Base-by-base conservation (phyloP, 768 basidiomycete species). In the Boletus fagicola region DNA sequence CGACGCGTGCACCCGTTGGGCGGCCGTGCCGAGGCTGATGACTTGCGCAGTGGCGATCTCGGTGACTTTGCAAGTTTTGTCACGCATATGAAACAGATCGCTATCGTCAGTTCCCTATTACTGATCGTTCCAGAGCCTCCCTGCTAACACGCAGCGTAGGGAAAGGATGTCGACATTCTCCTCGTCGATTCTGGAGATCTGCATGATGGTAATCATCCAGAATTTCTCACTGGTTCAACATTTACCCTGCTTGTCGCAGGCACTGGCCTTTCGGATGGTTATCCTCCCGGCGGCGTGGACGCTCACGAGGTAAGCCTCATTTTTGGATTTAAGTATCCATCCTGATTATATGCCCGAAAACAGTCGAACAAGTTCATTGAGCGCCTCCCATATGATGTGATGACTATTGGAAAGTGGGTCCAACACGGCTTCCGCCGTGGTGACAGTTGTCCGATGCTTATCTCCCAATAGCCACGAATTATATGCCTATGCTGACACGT, bases 51-150 rank as follows among this genome's bases (percentile, higher is more conserved):
- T 57, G 85, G 82, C 12, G 83, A 86, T 65, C 78, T 86, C 24
- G 93, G 92, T n/a, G 90, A 92, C 62, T 88, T 94, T 67, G 80
- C 87, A 38, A 91, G 88, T 18, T 97, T 95, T 62, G 87, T 91
- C 13, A 63, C 81, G 1, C 90, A 90, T 58, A 88, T 95, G 87
- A 90, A 93, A 73, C 65, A 80, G 38, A 76, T 87, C 42, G 92
- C 94, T 4, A 53, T 79, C 46, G 86, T 85, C 59, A 35, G 76
- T 60, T 10, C 6, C 31, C 30, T 26, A 5, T 15, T 18, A 2
- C 30, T 10, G 5, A 18, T 39, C 24, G 6, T 42, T 57, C 16
- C 22, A 28, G 11, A n/a, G 2, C 44, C 26, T 61, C 30, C 16
- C 22, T 24, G 38, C 42, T 59, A 11, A 63, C 40, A 35, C 22